Base-by-base conservation (phyloP, 805 yeast species). In the Maudiozyma bulderi region DNA sequence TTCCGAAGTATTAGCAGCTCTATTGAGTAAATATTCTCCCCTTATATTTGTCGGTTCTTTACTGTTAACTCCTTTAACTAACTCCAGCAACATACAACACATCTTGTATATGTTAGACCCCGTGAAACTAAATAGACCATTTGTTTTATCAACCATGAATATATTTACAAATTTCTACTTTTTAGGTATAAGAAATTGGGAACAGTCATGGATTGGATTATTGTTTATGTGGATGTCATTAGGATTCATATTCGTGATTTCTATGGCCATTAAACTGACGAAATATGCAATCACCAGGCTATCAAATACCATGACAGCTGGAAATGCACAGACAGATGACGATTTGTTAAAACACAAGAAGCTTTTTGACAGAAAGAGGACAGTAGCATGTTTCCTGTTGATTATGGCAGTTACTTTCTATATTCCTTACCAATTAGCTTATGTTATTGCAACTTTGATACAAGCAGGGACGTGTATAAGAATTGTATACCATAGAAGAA, bases 361-460 rank as follows among this genome's bases (percentile, higher is more conserved):
- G 40, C 34, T 50, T 26, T 45, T 52, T 43, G 52, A 48, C 49
- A 60, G 64, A 32, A 58, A 68, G 8, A 59, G 68, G 44, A 6
- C 58, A 3, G 6, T 72, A n/a, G 67, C 73, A 1, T 64, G 71
- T 4, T 50, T 68, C 0, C 3, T 72, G 0, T 55, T 82, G 10
- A 51, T 78, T 3, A 52, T 71, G 0, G 62, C 73, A 20, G 82
- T 84, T 3, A 69, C 81, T 32, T 66, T 82, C 28, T 84, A 82
- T 59, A 67, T 86, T 11, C 96, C 96, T 0, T 89, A 82, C 59
- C 96, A 89, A 61, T 75, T 88, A 60, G 90, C 86, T 1, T 86
- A 75, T 57, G 68, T 80, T 7, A 73, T 85, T 7, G 74, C 83
- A 43, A 70, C 79, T 44, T 30, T 79, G 9, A 74, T 84, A 1